Evolutionary conservation across 495 filamentous ascomycete species (phyloP).

Genomic region (Xanthoparmelia taractica): DNA sequence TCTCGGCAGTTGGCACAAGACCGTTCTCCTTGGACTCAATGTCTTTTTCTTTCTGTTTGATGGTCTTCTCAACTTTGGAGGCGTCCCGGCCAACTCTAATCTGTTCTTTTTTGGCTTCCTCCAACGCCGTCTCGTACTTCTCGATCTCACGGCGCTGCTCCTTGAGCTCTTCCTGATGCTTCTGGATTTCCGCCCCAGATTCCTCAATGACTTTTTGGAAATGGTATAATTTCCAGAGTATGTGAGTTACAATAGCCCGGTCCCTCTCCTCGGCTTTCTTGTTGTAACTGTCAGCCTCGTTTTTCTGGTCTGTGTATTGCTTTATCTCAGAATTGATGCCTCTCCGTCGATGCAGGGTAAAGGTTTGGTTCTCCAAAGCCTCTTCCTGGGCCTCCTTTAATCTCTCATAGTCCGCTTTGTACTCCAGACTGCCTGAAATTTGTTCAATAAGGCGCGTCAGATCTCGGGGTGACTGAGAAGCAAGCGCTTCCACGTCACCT

Average conservation of each 20-base stretch:
- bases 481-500: conserved; percentile 97
- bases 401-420: conserved; percentile 89
- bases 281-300: conserved; percentile 86
- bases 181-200: conserved; percentile 82
- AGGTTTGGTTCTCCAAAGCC: conserved; percentile 77
- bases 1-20: conserved; percentile 84
- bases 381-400: conserved; percentile 78
- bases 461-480: conserved; percentile 84
- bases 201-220: conserved; percentile 90
- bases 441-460: conserved; percentile 95
- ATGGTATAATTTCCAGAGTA: conserved; percentile 94
- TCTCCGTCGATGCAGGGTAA: conserved; percentile 77
- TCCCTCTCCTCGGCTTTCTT: conserved; percentile 83
- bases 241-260: conserved; percentile 86
- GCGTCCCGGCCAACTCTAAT: conserved; percentile 72
- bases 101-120: conserved; percentile 81
- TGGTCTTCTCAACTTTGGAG: conserved; percentile 68
- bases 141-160: conserved; percentile 84
- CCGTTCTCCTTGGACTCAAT: conserved; percentile 79
- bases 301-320: conserved; percentile 94
- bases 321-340: conserved; percentile 98
- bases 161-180: conserved; percentile 92
- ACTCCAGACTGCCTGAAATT: conserved; percentile 91
- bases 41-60: conserved; percentile 79
- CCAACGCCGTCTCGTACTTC: conserved; percentile 71